Evolutionary conservation across 2,329 filamentous ascomycete genomes (phyloP).

Genomic region (Clarireedia homoeocarpa): DNA sequence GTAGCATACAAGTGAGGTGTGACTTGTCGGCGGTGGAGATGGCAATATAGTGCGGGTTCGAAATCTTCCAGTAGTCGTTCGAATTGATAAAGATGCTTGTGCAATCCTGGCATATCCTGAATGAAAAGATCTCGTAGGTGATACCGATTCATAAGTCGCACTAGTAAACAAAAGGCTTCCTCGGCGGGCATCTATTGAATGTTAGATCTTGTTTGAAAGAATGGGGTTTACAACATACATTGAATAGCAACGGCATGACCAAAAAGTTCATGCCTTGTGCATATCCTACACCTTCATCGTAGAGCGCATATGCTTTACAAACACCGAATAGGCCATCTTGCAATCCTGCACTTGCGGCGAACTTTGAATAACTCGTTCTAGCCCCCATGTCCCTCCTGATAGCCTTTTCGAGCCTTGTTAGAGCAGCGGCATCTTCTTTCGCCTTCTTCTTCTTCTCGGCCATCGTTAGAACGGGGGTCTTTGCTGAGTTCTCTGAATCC

Average conservation of each 20-base stretch:
- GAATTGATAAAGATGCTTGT: constrained; percentile 90
- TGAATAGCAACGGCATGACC: constrained; percentile 92
- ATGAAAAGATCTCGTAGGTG: constrained; percentile 87
- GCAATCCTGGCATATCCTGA: constrained; percentile 91
- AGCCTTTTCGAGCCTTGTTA: constrained; percentile 81
- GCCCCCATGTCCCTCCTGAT: constrained; percentile 89
- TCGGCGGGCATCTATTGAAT: constrained; percentile 77
- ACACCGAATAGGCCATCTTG: constrained; percentile 92
- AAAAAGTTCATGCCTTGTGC: constrained; percentile 99
- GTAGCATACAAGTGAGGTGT: constrained; percentile 91
- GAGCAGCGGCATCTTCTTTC: constrained; percentile 64
- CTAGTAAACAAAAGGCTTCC: constrained; percentile 89
- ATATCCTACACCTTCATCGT: constrained; percentile 90
- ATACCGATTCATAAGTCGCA: constrained; percentile 95
- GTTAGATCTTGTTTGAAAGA: constrained; percentile 18
- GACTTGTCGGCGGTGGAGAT: constrained; percentile 80
- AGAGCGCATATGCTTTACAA: constrained; percentile 95
- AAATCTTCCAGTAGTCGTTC: constrained; percentile 89
- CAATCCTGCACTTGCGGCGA: constrained; percentile 80
- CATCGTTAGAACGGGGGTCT: constrained; percentile 54
- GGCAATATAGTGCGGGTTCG: constrained; percentile 90
- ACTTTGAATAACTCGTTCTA: constrained; percentile 93
- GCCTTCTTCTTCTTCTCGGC: constrained; percentile 69
- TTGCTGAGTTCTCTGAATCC: constrained; percentile 54
- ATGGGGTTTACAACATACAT: constrained; percentile 45